Evolutionary conservation across 345 rosid genomes (phyloP).

Genomic region (Populus tremula): DNA sequence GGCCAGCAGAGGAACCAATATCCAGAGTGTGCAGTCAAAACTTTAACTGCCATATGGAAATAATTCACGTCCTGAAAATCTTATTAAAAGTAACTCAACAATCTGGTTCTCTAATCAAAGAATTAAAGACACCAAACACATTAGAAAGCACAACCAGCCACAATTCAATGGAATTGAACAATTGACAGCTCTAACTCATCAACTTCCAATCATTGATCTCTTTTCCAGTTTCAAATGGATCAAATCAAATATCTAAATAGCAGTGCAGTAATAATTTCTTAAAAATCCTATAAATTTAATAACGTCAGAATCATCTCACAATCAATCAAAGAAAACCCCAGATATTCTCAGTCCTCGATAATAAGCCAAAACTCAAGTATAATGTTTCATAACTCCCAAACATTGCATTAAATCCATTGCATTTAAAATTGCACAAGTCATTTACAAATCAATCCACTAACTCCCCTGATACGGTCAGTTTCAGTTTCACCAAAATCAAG

Average conservation of each 20-base stretch:
- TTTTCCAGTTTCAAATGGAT: background rate
- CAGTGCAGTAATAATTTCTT: background rate
- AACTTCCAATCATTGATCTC: background rate
- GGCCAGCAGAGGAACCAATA: background rate
- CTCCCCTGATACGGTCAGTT: background rate
- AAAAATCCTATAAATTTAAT: background rate
- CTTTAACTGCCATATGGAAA: background rate
- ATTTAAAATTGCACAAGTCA: slow-evolving; percentile 1
- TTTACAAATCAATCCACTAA: slow-evolving; percentile 10
- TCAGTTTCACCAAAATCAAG: background rate
- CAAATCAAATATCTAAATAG: slow-evolving; percentile 4
- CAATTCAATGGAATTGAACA: background rate
- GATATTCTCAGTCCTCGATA: background rate
- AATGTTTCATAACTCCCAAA: slow-evolving; percentile 7
- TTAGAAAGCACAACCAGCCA: background rate
- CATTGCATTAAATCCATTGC: slow-evolving; percentile 5
- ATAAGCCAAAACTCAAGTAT: background rate
- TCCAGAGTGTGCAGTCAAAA: background rate
- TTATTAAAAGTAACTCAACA: background rate
- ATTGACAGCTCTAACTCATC: slow-evolving; percentile 4
- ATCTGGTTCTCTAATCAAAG: background rate
- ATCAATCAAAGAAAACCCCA: background rate
- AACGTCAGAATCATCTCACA: background rate
- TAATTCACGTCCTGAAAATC: background rate
- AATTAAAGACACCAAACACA: background rate